Evolutionary conservation across 768 basidiomycete genomes (phyloP).

Genomic region (Boletus reticuloceps): DNA sequence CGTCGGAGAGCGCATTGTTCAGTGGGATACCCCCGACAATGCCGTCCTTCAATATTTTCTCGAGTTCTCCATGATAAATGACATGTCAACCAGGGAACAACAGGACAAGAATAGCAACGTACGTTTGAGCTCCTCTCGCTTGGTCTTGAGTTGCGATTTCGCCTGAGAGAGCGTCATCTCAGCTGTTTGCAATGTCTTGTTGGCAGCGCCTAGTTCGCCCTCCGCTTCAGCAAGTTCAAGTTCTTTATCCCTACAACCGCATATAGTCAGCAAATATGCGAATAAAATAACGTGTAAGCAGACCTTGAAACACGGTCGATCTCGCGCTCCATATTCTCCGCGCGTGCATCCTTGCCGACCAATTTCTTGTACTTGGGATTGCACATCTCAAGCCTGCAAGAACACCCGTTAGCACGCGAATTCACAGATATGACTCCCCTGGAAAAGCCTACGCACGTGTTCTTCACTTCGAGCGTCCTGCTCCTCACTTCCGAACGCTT

Average conservation of each 20-base stretch:
- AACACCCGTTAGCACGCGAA: slow-evolving; percentile 3
- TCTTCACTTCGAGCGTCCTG: slow-evolving; percentile 64
- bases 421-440: too few relatives aligned
- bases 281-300: background rate
- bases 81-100: background rate
- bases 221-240: slow-evolving; percentile 44
- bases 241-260: slow-evolving; percentile 60
- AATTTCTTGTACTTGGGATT: slow-evolving; percentile 63
- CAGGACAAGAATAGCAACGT: background rate
- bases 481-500: slow-evolving; percentile 65
- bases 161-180: slow-evolving; percentile 61
- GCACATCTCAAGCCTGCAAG: slow-evolving; percentile 57
- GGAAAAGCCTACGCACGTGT: slow-evolving; percentile 50
- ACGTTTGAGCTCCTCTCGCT: slow-evolving; percentile 66
- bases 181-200: slow-evolving; percentile 57
- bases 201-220: slow-evolving; percentile 38
- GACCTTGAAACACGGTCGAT: slow-evolving; percentile 59
- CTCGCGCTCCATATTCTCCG: slow-evolving; percentile 72
- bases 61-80: slow-evolving; percentile 25
- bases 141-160: slow-evolving; percentile 58
- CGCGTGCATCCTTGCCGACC: slow-evolving; percentile 55
- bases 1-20: slow-evolving; percentile 47
- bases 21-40: slow-evolving; percentile 40
- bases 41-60: slow-evolving; percentile 43
- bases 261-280: background rate